phyloP scores from a whole-genome alignment of 257 asterid species.

The Rubia yunnanensis region DNA sequence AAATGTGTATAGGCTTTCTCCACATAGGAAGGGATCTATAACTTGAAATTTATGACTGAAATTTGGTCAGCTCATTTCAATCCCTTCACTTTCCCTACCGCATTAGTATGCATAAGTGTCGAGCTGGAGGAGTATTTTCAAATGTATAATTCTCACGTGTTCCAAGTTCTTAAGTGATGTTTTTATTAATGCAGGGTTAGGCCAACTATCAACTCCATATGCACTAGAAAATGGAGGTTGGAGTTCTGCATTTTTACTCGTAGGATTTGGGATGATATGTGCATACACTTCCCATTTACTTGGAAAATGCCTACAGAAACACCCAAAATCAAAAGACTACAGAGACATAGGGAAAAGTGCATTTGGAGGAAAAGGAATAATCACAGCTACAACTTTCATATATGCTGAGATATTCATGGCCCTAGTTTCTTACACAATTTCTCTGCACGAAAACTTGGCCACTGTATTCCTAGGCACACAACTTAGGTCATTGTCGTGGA shows the following conservation, averaged over 20 bases:
- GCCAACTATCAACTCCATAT: conserved; percentile 67
- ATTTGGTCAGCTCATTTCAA: too few species aligned
- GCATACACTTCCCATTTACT: conserved; percentile 45
- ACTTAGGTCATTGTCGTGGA: conserved; percentile 20
- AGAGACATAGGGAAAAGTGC: conserved; percentile 59
- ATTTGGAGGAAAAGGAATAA: conserved; percentile 59
- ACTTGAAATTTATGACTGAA: too few species aligned
- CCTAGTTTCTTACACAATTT: conserved; percentile 75
- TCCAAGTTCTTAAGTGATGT: not conserved
- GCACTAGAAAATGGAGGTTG: conserved; percentile 74
- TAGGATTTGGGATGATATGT: conserved; percentile 41
- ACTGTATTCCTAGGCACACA: conserved; percentile 30
- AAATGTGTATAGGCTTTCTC: too few species aligned
- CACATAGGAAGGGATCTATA: too few species aligned
- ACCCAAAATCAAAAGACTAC: conserved; percentile 52
- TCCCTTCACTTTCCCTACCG: too few species aligned
- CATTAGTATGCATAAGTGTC: too few species aligned
- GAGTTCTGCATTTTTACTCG: conserved; percentile 51
- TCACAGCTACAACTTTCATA: conserved; percentile 33
- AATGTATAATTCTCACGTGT: too few species aligned
- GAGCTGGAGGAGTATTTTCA: too few species aligned
- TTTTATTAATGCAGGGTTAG: conserved; percentile 46
- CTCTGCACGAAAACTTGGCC: conserved; percentile 65
- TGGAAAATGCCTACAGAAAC: conserved; percentile 38
- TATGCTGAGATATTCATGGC: conserved; percentile 72